Conservation (phyloP, 2,329 filamentous ascomycete species). For the Ceratocystis cubensis region DNA sequence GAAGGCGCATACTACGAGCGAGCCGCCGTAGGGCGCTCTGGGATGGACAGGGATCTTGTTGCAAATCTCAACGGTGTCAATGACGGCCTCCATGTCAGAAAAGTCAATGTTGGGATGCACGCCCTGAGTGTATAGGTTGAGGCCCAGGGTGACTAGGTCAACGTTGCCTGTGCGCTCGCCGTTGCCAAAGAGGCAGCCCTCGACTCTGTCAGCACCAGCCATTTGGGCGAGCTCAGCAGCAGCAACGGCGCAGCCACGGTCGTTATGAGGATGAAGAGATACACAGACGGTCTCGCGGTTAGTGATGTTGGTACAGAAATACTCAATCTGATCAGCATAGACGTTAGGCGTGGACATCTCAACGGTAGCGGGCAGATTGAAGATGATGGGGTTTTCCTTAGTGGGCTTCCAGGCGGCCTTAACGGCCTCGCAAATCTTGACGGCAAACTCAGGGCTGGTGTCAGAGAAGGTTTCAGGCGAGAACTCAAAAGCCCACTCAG, state of each 20-base stretch:
- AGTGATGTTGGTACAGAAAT: slow-evolving; percentile 75
- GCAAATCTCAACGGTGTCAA: slow-evolving; percentile 78
- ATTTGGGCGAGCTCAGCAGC: slow-evolving; percentile 89
- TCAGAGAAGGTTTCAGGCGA: slow-evolving; percentile 85
- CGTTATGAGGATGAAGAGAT: slow-evolving; percentile 88
- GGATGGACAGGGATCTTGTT: slow-evolving; percentile 92
- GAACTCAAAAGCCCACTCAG: slow-evolving; percentile 70
- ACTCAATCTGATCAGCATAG: slow-evolving; percentile 93
- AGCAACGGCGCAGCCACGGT: slow-evolving; percentile 78
- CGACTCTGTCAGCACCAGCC: slow-evolving; percentile 88
- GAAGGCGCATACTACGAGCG: slow-evolving; percentile 85
- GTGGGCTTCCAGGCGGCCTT: slow-evolving; percentile 85
- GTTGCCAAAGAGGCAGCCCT: slow-evolving; percentile 88
- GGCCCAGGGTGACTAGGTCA: slow-evolving; percentile 78
- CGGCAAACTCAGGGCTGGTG: slow-evolving; percentile 67
- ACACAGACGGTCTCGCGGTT: slow-evolving; percentile 81
- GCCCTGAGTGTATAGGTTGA: slow-evolving; percentile 93
- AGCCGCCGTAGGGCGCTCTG: slow-evolving; percentile 79
- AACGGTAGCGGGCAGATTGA: slow-evolving; percentile 93
- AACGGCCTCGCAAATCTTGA: slow-evolving; percentile 80
- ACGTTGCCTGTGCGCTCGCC: slow-evolving; percentile 94
- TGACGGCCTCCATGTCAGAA: slow-evolving; percentile 73
- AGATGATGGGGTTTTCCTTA: slow-evolving; percentile 71
- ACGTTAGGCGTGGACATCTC: slow-evolving; percentile 92
- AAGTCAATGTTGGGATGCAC: slow-evolving; percentile 79